Percentiles rank a stretch among this genome's conserved stretches.
Evolutionary conservation across 306 rosid species (phyloP).

Genomic region (Inga laurina): DNA sequence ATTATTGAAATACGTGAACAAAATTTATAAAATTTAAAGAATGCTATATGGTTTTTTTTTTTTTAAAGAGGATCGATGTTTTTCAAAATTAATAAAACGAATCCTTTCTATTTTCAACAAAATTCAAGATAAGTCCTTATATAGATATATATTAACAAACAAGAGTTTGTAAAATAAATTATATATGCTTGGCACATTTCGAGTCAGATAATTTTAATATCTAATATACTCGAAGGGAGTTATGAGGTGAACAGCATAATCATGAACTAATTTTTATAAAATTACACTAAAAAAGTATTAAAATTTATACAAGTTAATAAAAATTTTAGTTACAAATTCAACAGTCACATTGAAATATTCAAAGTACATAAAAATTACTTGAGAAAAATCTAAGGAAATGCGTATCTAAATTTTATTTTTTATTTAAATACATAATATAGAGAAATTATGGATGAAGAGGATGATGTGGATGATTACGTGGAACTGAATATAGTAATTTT

Average conservation of each 20-base stretch:
- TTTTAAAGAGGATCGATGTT: too few species aligned
- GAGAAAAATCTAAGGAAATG: background rate
- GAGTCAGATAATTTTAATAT: too few species aligned
- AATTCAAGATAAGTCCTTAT: too few species aligned
- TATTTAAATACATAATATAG: background rate
- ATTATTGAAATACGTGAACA: background rate
- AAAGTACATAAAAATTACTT: background rate
- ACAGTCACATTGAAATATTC: background rate
- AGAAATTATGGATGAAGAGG: background rate
- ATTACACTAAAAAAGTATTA: too few species aligned
- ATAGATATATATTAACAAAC: background rate
- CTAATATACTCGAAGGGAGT: background rate
- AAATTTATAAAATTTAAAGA: too few species aligned
- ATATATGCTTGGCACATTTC: background rate
- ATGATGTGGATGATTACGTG: background rate
- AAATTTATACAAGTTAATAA: background rate
- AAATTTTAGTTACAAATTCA: background rate
- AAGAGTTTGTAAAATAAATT: background rate
- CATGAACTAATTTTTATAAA: too few species aligned
- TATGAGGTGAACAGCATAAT: background rate
- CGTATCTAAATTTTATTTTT: background rate
- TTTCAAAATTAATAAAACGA: too few species aligned
- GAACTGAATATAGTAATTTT: background rate
- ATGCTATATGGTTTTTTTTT: too few species aligned
- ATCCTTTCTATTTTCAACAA: too few species aligned